phyloP scores from a whole-genome alignment of 345 rosid genomes.

The Salix brachista region DNA sequence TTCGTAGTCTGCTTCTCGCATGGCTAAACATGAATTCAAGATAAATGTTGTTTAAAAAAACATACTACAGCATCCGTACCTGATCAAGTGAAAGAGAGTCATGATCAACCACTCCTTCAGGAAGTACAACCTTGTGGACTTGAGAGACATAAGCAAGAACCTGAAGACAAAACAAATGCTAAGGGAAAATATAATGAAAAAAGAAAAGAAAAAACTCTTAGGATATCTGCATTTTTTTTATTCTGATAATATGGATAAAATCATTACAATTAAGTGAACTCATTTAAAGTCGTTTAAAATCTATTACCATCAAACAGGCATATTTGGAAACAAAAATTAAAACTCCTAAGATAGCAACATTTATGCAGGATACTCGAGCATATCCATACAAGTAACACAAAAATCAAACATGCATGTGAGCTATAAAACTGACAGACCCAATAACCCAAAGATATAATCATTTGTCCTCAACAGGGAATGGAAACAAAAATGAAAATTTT shows the following conservation, averaged over 20 bases:
- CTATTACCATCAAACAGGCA: neutral
- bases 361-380: neutral
- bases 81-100: slow-evolving; percentile 66
- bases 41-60: neutral
- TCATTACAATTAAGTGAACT: neutral
- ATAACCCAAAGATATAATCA: neutral
- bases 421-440: neutral
- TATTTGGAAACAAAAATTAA: neutral
- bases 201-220: neutral
- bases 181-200: neutral
- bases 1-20: neutral
- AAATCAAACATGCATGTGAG: neutral
- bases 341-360: neutral
- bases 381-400: neutral
- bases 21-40: neutral
- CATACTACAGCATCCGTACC: slow-evolving; percentile 35
- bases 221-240: neutral
- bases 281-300: neutral
- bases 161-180: slow-evolving; percentile 34
- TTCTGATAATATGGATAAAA: neutral
- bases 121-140: slow-evolving; percentile 80
- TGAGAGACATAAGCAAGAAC: slow-evolving; percentile 93
- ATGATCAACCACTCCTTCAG: slow-evolving; percentile 64
- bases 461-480: neutral
- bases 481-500: neutral